Conservation (phyloP, 1,284 basidiomycete species). For the Afroboletus lepidellus region DNA sequence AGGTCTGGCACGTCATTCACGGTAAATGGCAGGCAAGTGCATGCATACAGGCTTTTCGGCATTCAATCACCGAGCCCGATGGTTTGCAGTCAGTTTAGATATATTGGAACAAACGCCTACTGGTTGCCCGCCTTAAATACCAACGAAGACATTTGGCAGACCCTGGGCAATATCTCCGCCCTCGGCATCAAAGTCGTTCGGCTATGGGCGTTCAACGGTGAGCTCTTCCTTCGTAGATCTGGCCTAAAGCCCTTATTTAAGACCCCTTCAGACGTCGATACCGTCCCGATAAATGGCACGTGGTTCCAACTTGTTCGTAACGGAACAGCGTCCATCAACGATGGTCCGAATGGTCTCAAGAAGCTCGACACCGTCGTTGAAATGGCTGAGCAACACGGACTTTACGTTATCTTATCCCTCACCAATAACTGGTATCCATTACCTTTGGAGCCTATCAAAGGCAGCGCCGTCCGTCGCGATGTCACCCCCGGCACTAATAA, state of each 20-base stretch:
- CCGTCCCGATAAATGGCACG: constrained; percentile 51
- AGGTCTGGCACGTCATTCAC: constrained; percentile 44
- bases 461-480: constrained; percentile 30
- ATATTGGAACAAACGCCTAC: constrained; percentile 66
- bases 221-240: constrained; percentile 19
- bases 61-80: constrained; percentile 2
- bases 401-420: constrained; percentile 61
- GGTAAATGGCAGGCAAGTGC: constrained; percentile 48
- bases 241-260: constrained; percentile 9
- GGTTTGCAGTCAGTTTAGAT: constrained; percentile 45
- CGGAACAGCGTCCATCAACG: constrained; percentile 52
- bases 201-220: constrained; percentile 65
- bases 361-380: constrained; percentile 63
- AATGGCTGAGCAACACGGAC: constrained; percentile 56
- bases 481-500: constrained; percentile 39
- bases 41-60: constrained; percentile 1
- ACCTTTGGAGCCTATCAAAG: constrained; percentile 16
- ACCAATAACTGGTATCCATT: constrained; percentile 70
- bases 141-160: constrained; percentile 56
- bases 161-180: constrained; percentile 54
- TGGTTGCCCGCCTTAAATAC: constrained; percentile 60
- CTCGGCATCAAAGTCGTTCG: constrained; percentile 62
- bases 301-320: constrained; percentile 56
- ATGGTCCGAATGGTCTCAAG: constrained; percentile 63
- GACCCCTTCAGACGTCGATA: constrained; percentile 47